Percentiles rank a stretch among this genome's conserved stretches.
Conservation (phyloP, 2,329 filamentous ascomycete genomes). For the Penicillium sp. region DNA sequence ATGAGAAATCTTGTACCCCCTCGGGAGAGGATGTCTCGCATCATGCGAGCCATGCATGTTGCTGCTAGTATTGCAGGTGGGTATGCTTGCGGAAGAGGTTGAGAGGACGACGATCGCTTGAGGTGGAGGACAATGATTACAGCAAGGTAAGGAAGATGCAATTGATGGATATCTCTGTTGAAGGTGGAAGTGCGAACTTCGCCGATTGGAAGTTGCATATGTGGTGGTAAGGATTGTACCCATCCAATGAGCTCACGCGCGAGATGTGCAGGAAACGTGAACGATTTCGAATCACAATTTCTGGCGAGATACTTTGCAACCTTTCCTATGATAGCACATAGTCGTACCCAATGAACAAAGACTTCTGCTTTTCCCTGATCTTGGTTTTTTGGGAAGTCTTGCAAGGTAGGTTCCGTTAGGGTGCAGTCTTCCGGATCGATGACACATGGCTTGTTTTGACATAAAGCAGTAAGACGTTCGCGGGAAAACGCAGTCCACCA, state of each 20-base stretch:
- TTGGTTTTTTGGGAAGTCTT: constrained; percentile 43
- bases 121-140: constrained; percentile 42
- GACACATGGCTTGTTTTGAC: constrained; percentile 50
- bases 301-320: constrained; percentile 45
- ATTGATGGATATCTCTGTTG: constrained; percentile 48
- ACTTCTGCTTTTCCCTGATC: constrained; percentile 38
- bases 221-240: constrained; percentile 39
- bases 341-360: constrained; percentile 49
- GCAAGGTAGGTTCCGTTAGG: constrained; percentile 41
- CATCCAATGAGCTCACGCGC: constrained; percentile 42
- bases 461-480: constrained; percentile 47
- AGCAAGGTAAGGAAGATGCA: constrained; percentile 49
- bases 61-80: constrained; percentile 45
- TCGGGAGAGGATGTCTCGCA: constrained; percentile 45
- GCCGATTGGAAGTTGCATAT: constrained; percentile 37
- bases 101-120: constrained; percentile 41
- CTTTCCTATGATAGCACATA: constrained; percentile 47
- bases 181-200: constrained; percentile 35
- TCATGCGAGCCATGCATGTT: constrained; percentile 44
- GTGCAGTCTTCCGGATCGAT: constrained; percentile 50
- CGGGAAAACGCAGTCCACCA: constrained; percentile 51
- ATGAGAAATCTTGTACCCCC: constrained; percentile 48
- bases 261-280: constrained; percentile 30
- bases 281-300: constrained; percentile 12
- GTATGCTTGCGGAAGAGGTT: constrained; percentile 43